These are phyloP conservation scores for Ligustrum vulgare DNA, from an alignment of 257 asterid species.

Conservation along the genomic window DNA sequence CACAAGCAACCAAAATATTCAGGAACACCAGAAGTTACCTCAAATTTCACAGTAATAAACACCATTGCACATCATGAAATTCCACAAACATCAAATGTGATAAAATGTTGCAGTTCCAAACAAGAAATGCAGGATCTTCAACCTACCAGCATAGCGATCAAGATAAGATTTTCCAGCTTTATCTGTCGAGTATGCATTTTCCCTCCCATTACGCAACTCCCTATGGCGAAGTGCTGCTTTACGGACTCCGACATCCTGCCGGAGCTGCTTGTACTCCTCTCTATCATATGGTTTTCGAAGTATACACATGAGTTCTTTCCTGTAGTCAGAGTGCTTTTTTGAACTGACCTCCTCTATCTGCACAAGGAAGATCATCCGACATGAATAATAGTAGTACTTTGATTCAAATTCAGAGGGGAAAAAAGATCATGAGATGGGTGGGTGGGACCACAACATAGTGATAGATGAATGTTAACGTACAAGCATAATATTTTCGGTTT, in stretches of 20 bases:
- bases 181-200: neutral
- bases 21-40: neutral
- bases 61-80: neutral
- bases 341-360: constrained; percentile 31
- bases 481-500: constrained; percentile 15
- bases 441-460: neutral
- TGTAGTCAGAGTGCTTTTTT: constrained; percentile 20
- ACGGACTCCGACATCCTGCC: constrained; percentile 13
- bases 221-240: constrained; percentile 4
- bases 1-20: neutral
- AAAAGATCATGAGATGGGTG: neutral
- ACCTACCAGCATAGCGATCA: constrained; percentile 32
- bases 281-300: constrained; percentile 34
- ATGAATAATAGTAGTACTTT: neutral
- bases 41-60: neutral
- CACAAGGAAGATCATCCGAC: constrained; percentile 20
- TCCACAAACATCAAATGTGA: neutral
- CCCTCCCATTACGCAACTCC: constrained; percentile 24
- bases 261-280: constrained; percentile 41
- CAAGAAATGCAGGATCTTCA: neutral
- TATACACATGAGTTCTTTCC: constrained; percentile 27
- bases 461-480: constrained; percentile 20
- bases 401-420: too few relatives aligned
- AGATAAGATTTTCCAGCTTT: constrained; percentile 35
- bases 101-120: neutral